phyloP scores from a whole-genome alignment of 192 early-diverging fungal genomes.

The Coemansia sp. region DNA sequence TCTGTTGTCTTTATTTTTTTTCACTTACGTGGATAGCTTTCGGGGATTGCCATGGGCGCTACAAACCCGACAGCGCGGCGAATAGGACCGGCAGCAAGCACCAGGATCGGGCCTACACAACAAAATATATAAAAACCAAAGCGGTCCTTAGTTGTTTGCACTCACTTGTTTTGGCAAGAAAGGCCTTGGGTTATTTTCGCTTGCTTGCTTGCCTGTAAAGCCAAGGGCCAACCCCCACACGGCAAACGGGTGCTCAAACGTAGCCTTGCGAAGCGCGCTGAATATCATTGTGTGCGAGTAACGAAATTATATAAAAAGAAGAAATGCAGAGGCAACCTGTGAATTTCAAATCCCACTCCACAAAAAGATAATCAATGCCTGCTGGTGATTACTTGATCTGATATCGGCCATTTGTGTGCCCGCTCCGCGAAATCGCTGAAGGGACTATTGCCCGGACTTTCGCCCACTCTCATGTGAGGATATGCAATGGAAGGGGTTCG shows the following conservation, averaged over 20 bases:
- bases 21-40: slow-evolving; percentile 49
- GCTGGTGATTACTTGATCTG: no score
- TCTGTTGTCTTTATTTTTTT: not conserved
- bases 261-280: slow-evolving; percentile 48
- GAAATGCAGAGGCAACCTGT: not conserved
- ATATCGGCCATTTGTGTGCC: no score
- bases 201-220: slow-evolving; percentile 30
- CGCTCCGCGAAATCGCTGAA: no score
- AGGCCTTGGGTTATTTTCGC: not conserved
- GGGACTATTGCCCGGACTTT: no score
- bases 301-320: not conserved
- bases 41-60: slow-evolving; percentile 27
- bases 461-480: no score
- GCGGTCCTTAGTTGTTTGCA: slow-evolving; percentile 1
- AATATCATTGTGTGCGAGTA: slow-evolving; percentile 18
- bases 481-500: no score
- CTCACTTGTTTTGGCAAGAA: not conserved
- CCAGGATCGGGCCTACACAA: slow-evolving; percentile 38
- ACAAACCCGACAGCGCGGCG: slow-evolving; percentile 30
- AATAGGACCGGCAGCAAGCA: slow-evolving; percentile 41
- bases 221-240: slow-evolving; percentile 53
- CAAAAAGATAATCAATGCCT: no score
- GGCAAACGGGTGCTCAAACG: slow-evolving; percentile 49
- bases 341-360: not conserved
- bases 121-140: not conserved